phyloP scores from a whole-genome alignment of 495 filamentous ascomycete genomes.

The Tuber melanosporum region DNA sequence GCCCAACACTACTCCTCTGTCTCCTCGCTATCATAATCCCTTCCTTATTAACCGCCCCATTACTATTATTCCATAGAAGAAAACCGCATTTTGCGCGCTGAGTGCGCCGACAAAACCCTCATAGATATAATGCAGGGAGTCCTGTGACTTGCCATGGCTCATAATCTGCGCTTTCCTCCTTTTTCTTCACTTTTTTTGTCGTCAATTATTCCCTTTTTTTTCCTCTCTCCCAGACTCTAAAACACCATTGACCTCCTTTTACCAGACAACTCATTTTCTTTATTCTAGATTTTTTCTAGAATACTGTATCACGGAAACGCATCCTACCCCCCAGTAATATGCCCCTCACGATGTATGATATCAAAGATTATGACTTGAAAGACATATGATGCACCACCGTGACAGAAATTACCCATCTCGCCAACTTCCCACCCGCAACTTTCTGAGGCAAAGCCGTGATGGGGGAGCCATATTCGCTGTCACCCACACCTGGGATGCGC shows the following conservation, averaged over 20 bases:
- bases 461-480: neutral
- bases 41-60: neutral
- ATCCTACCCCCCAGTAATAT: neutral
- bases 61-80: neutral
- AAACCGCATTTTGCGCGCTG: no score
- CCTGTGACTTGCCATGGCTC: no score
- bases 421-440: neutral
- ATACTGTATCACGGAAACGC: neutral
- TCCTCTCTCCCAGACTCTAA: neutral
- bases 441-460: neutral
- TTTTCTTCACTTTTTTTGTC: neutral
- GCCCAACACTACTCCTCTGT: neutral
- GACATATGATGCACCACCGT: neutral
- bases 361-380: neutral
- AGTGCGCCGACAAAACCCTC: no score
- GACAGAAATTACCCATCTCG: neutral
- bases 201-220: neutral
- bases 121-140: neutral
- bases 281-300: neutral
- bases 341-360: neutral
- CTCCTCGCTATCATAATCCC: neutral
- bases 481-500: accelerated
- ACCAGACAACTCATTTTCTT: no score
- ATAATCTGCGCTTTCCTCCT: neutral
- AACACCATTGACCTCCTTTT: neutral